Base-by-base conservation (phyloP, 768 basidiomycete genomes). In the Sporobolomyces roseus region DNA sequence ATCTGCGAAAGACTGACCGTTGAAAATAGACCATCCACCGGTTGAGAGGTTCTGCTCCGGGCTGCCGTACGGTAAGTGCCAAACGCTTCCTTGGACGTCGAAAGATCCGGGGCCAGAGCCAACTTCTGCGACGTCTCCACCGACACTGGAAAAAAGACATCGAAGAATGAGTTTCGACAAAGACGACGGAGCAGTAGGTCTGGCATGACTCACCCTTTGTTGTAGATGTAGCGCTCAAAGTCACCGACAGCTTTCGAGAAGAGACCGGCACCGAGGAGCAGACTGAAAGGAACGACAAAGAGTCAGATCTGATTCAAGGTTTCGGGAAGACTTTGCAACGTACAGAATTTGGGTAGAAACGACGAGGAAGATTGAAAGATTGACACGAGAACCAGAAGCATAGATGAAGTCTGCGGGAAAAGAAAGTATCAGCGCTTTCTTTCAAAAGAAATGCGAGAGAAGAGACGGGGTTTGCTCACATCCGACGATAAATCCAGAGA, bases 261-360 rank as follows among this genome's bases (percentile, higher is more conserved):
- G 32, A 99, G 84, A 21, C 94, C 94, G 0, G 94, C 88, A 32
- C 94, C 94, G 78, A 99, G 91, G 75, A 98, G 86, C 54, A 72
- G 97, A 84, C 67, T 68, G 49, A n/a, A 1, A 27, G 23, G 17
- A 13, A 17, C 25, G 9, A 32, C 5, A 13, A 0, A 19, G 10
- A 16, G 36, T 61, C 30, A 61, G 41, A 25, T 4, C 7, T 5
- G 32, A 12, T 6, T 8, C 27, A 4, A 25, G 33, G 41, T 29
- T 14, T 49, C 4, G 25, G 12, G 14, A 23, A 36, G 25, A 19
- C 32, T 36, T 41, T 10, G 10, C 9, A 12, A 32, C 62, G 25
- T 16, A 68, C 53, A 98, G 81, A 71, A 98, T 80, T 81, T 90
- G 90, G 59, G 94, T 94, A 83, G 96, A 98, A 59, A 86, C 82